Percentiles rank a stretch among this genome's conserved stretches.
Conservation (phyloP, 352 stramenopile species). For the Elongisporangium prolatum region DNA sequence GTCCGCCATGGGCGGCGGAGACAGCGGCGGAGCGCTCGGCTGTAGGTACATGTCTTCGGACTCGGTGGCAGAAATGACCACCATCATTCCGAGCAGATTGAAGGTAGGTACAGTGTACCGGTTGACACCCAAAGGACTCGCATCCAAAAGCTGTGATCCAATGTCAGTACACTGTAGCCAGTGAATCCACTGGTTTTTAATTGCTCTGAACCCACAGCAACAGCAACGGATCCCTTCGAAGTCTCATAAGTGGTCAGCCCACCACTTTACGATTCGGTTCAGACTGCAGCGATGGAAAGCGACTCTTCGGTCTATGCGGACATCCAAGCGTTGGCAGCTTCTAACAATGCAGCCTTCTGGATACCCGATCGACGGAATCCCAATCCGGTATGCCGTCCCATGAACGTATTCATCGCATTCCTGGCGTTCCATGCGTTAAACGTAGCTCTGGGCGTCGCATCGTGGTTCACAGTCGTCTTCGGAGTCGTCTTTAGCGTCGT, state of each 20-base stretch:
- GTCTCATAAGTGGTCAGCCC: neutral
- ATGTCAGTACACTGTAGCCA: no score
- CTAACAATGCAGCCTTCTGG: neutral
- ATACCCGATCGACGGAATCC: neutral
- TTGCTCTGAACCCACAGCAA: neutral
- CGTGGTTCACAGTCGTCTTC: conserved; percentile 36
- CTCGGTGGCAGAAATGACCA: neutral
- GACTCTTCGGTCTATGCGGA: neutral
- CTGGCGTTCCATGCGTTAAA: conserved; percentile 60
- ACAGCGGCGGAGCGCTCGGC: neutral
- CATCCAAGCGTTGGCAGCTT: neutral
- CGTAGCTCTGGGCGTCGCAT: conserved; percentile 33
- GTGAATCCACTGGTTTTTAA: no score
- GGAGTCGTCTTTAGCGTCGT: conserved; percentile 28
- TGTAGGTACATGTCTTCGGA: neutral
- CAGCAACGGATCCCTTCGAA: neutral
- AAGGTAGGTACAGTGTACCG: neutral
- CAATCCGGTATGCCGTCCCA: neutral
- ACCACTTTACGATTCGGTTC: neutral
- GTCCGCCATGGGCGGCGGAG: neutral
- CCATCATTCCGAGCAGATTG: neutral
- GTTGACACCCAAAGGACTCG: neutral
- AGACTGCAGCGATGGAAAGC: neutral
- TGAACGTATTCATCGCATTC: conserved; percentile 5
- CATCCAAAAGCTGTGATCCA: no score